phyloP scores from a whole-genome alignment of 768 basidiomycete species.

The Mrakia gelida region DNA sequence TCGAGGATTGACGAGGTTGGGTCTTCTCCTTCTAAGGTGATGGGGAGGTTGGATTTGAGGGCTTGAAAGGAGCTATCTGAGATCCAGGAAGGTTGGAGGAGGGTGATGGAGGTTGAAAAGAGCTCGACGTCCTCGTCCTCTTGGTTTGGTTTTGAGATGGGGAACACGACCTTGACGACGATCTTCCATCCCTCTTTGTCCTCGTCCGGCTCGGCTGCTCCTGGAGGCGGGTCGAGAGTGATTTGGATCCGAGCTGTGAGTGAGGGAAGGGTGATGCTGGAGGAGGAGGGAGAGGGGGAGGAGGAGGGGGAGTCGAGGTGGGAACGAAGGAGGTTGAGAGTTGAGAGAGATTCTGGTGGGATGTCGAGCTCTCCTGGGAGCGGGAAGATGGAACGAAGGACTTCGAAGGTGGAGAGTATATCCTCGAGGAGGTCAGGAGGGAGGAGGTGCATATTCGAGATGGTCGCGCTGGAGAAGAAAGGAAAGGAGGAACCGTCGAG shows the following conservation, averaged over 20 bases:
- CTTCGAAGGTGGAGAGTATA: neutral
- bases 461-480: no score
- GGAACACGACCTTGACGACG: neutral
- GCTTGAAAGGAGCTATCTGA: neutral
- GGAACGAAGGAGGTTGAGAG: neutral
- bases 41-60: neutral
- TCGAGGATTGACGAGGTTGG: constrained; percentile 10
- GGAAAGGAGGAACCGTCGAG: no score
- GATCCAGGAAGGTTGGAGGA: constrained; percentile 19
- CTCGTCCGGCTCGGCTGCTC: neutral
- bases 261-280: neutral
- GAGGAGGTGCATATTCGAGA: neutral
- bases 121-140: neutral
- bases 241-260: neutral
- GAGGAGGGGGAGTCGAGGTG: neutral
- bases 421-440: neutral
- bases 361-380: constrained; percentile 4
- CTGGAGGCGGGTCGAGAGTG: neutral
- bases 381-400: constrained; percentile 13
- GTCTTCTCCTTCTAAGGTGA: neutral
- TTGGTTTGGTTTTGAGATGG: neutral
- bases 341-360: neutral
- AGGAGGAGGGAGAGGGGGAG: neutral
- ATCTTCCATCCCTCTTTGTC: neutral
- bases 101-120: neutral